Evolutionary conservation across 148 eudicot genomes (phyloP).

Genomic region (Dianthus caryophyllus): DNA sequence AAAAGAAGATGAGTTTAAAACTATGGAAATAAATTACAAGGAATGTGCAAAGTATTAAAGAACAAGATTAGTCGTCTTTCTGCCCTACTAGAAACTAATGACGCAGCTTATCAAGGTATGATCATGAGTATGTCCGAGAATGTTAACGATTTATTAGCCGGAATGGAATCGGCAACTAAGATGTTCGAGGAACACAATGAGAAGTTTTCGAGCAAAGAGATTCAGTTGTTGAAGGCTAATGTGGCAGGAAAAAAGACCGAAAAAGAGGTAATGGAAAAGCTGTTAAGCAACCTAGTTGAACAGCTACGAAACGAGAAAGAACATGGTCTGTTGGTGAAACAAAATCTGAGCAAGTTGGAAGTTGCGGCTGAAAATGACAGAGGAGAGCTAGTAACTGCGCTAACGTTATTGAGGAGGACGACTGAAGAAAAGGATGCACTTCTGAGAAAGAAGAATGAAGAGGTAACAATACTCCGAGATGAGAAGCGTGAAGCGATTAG

Average conservation of each 20-base stretch:
- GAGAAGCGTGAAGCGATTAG: slow-evolving; percentile 81
- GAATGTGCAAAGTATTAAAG: slow-evolving; percentile 47
- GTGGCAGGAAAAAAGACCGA: slow-evolving; percentile 35
- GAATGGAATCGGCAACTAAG: slow-evolving; percentile 43
- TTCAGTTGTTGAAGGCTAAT: slow-evolving; percentile 48
- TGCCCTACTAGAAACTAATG: slow-evolving; percentile 39
- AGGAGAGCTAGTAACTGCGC: slow-evolving; percentile 23
- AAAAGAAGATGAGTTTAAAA: slow-evolving; percentile 48
- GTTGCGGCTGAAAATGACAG: slow-evolving; percentile 26
- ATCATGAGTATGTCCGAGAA: slow-evolving; percentile 44
- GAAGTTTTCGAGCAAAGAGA: slow-evolving; percentile 52
- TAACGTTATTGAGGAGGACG: slow-evolving; percentile 40
- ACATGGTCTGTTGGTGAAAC: slow-evolving; percentile 25
- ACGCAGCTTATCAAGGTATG: slow-evolving; percentile 46
- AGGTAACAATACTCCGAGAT: slow-evolving; percentile 39
- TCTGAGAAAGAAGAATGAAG: slow-evolving; percentile 32
- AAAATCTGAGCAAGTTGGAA: slow-evolving; percentile 39
- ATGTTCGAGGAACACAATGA: slow-evolving; percentile 67
- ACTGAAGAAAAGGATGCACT: slow-evolving; percentile 29
- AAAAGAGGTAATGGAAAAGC: slow-evolving; percentile 37
- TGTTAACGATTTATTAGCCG: slow-evolving; percentile 38
- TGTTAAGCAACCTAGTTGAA: slow-evolving; percentile 30
- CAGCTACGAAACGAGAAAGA: slow-evolving; percentile 39
- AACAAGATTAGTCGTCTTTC: slow-evolving; percentile 39
- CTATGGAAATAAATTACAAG: slow-evolving; percentile 41